Base-by-base conservation (phyloP, 2,329 filamentous ascomycete genomes). In the Fusarium tupiense region DNA sequence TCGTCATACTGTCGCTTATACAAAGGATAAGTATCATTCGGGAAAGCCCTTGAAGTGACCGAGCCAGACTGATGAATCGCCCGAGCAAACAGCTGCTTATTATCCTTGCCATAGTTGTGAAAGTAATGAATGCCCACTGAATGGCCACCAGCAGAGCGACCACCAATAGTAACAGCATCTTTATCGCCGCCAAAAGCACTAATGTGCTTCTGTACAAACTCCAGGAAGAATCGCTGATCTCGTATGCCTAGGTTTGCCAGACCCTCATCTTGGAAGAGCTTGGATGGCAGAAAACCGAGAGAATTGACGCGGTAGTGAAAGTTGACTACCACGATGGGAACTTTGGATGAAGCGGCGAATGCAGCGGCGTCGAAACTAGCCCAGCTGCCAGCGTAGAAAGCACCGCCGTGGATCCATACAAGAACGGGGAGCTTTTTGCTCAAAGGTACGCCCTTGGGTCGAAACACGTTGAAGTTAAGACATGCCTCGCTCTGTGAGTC, bases 171-270 rank as follows among this genome's bases (percentile, higher is more conserved):
- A 1, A 91, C 86, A 12, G 86, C 83, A 4, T 77, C 71, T 0
- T 84, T 83, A 60, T 91, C 85, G 7, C 89, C 88, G 1, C 89
- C 88, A 61, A 91, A 91, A 5, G 82, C 77, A 5, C 79, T 73
- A 59, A 91, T 88, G 67, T 91, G 80, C 14, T 82, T 82, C 56
- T 89, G 85, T 0, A 90, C 85, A 83, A 89, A 91, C 71, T 86
- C 77, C 4, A 91, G 78, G 5, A 86, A 85, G 8, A 85, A 85
- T 20, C 84, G 83, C 72, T 89, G 87, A 66, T 90, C 88, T 6
- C 87, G 80, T 1, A 90, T 78, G 0, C 88, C 89, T 2, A 86
- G 85, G 66, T 91, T 91, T 14, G 88, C 64, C 24, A 84, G 60
- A 1, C 80, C 81, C 6, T 77, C 75, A 0, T 81, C 80, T 37